Conservation (phyloP, 306 rosid species). For the Quercus parvula region DNA sequence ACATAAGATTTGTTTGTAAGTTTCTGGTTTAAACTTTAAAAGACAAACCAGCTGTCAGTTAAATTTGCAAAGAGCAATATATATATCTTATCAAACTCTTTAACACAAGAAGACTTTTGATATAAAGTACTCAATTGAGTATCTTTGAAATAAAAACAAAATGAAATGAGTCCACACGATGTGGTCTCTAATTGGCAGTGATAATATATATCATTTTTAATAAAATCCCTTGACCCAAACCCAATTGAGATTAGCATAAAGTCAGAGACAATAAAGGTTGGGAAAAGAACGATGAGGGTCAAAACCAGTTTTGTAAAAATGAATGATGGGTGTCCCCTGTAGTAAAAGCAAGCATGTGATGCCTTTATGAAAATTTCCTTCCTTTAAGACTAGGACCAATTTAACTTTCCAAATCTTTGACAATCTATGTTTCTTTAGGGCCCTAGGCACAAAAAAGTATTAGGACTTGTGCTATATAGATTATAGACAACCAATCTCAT, state of each 20-base stretch:
- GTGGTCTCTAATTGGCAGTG: not conserved
- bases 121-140: not conserved
- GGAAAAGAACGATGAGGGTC: slow-evolving; percentile 9
- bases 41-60: not conserved
- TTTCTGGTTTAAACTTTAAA: not conserved
- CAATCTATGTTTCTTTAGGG: slow-evolving; percentile 3
- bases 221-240: not conserved
- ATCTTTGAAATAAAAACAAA: not conserved
- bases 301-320: slow-evolving; percentile 5
- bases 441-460: not conserved
- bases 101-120: not conserved
- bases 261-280: not conserved
- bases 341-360: slow-evolving; percentile 29
- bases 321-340: slow-evolving; percentile 30
- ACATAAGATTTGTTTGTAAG: not conserved
- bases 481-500: not conserved
- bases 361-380: slow-evolving; percentile 3
- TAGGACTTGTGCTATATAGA: not conserved
- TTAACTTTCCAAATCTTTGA: slow-evolving; percentile 27
- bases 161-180: not conserved
- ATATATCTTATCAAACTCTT: not conserved
- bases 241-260: not conserved
- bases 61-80: not conserved
- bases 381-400: slow-evolving; percentile 8
- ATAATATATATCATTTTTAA: not conserved